Base-by-base conservation (phyloP, 768 basidiomycete species). In the Boletus rubescentipes region DNA sequence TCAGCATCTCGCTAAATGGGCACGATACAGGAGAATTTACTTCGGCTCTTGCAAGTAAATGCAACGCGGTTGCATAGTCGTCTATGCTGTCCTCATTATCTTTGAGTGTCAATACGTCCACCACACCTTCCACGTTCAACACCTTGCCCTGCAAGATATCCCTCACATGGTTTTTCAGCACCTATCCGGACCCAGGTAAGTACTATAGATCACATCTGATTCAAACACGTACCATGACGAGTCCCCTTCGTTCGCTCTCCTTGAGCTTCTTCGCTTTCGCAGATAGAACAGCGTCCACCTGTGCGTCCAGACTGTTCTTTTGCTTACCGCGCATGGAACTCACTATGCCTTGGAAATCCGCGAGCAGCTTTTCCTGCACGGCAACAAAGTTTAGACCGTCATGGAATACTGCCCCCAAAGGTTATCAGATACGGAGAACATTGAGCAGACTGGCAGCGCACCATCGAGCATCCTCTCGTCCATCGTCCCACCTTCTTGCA, bases 301-400 rank as follows among this genome's bases (percentile, higher is more conserved):
- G 87, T 47, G 72, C 76, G 37, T 92, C 91, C 10, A 89, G 64
- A 9, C 84, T 80, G 51, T 84, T 86, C 60, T 62, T 71, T 49
- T 85, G 86, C 46, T 67, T 72, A 38, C 79, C 76, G n/a, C 84
- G 85, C 39, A 79, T 68, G 30, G 72, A 70, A 32, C 66, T 71
- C 30, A 81, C 72, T 12, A 72, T 76, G 26, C 74, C 66, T 58
- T 75, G 82, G 67, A 95, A 84, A 39, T 88, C 81, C 5, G 80
- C 74, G 7, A 83, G 57, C 3, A 98, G 72, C 4, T 77, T 76
- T 61, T 88, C 82, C 60, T 96, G 93, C 3, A 96, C 86, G 52
- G 86, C 86, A 60, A 97, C 79, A 55, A 95, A 86, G 71, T 98
- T 92, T 45, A 98, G 79, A 26, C 81, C 83, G 61, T 93, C 86